Conservation (phyloP, 2,329 filamentous ascomycete genomes). For the Cytospora piceae region DNA sequence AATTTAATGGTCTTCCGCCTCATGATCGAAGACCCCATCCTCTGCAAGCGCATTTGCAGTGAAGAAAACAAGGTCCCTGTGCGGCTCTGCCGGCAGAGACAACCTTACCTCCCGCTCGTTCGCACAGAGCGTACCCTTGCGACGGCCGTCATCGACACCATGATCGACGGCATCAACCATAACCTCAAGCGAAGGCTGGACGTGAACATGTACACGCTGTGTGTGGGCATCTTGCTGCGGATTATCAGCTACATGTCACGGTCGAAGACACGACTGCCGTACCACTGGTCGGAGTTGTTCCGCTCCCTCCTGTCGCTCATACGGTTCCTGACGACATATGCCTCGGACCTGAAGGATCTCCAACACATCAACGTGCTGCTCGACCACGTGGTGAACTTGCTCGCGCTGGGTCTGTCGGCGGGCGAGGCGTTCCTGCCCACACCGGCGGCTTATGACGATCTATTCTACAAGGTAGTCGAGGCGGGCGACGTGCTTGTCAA, state of each 20-base stretch:
- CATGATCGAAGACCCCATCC: conserved; percentile 79
- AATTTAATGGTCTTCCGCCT: conserved; percentile 85
- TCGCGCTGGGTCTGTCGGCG: conserved; percentile 80
- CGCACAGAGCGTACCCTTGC: conserved; percentile 74
- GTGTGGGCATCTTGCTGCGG: conserved; percentile 79
- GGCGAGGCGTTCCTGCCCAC: conserved; percentile 92
- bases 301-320: conserved; percentile 84
- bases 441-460: conserved; percentile 86
- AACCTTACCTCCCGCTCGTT: conserved; percentile 79
- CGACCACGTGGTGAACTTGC: conserved; percentile 76
- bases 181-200: conserved; percentile 87
- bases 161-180: conserved; percentile 91
- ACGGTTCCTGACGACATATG: conserved; percentile 88
- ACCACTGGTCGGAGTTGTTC: conserved; percentile 97
- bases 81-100: conserved; percentile 85
- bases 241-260: conserved; percentile 83
- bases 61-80: conserved; percentile 75
- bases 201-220: conserved; percentile 80
- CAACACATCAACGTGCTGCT: conserved; percentile 74
- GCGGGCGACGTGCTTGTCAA: conserved; percentile 79
- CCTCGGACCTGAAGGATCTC: conserved; percentile 71
- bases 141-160: conserved; percentile 78
- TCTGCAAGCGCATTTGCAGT: conserved; percentile 84
- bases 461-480: conserved; percentile 98
- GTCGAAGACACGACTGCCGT: conserved; percentile 77